Percentiles rank a stretch among this genome's conserved stretches.
phyloP scores from a whole-genome alignment of 805 yeast species.

The Nakazawaea populi region DNA sequence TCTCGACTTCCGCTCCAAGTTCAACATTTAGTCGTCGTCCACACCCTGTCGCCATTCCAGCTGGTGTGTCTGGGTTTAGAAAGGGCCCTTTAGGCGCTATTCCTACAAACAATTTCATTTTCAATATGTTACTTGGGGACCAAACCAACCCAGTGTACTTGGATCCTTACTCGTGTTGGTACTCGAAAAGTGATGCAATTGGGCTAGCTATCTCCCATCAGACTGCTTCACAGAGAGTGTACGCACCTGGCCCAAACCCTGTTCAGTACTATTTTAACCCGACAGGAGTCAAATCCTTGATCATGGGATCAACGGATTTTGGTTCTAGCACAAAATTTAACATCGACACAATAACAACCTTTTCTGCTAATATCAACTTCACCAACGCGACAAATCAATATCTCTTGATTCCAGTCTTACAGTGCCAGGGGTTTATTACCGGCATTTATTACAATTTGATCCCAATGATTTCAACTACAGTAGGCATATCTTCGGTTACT shows the following conservation, averaged over 20 bases:
- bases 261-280: constrained; percentile 59
- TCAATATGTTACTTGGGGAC: constrained; percentile 59
- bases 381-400: constrained; percentile 10
- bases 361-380: constrained; percentile 20
- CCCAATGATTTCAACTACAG: constrained; percentile 53
- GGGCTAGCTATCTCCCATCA: constrained; percentile 72
- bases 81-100: constrained; percentile 25
- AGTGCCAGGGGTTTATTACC: constrained; percentile 79
- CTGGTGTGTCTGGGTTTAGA: constrained; percentile 15
- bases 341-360: constrained; percentile 25
- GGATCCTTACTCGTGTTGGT: constrained; percentile 77
- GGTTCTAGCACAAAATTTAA: constrained; percentile 16
- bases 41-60: constrained; percentile 19
- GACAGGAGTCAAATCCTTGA: constrained; percentile 50
- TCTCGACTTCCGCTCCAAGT: constrained; percentile 39
- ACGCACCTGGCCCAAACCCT: constrained; percentile 50
- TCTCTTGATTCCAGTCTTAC: constrained; percentile 52
- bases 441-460: constrained; percentile 49
- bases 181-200: constrained; percentile 30
- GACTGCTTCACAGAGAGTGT: constrained; percentile 51
- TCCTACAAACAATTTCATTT: constrained; percentile 75
- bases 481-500: constrained; percentile 54
- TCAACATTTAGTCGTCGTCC: constrained; percentile 29
- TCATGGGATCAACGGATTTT: constrained; percentile 42
- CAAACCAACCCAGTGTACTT: constrained; percentile 74